Base-by-base conservation (phyloP, 768 basidiomycete genomes). In the Hericium coralloides region DNA sequence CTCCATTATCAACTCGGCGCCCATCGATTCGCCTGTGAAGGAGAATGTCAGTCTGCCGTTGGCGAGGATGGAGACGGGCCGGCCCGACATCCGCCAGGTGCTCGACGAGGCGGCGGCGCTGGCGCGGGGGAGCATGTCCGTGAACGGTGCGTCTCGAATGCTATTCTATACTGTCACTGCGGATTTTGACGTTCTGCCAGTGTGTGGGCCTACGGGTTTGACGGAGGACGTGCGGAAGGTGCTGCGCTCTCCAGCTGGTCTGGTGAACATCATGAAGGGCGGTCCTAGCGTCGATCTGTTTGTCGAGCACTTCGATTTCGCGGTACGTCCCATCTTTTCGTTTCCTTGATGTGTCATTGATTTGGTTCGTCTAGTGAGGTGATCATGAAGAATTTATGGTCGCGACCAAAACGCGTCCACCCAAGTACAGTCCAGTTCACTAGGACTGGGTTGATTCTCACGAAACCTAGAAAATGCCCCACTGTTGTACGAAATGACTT, bases 201-300 rank as follows among this genome's bases (percentile, higher is more conserved):
- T 81, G 0, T 83, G 81, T 52, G 81, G 81, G 2, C 73, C 78
- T 0, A 69, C 70, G 23, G 66, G 68, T 2, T 58, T 82, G 10
- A 66, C 74, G 1, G 60, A 67, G 26, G 64, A 69, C 0, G 78
- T 77, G 22, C 72, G 76, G 5, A 55, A 60, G 0, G 75, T 75
- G 2, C 55, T 82, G 55, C 69, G 75, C 12, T 64, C 68, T 14
- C 72, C 74, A 8, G 65, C 73, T 2, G 64, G 60, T 20, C 66
- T 76, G 2, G 25, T 7, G 5, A 74, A 72, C 36, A 64, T 79
- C 9, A 58, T 78, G 31, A 66, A 67, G 36, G 79, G 79, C 4
- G 79, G 76, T 2, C 74, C 79, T 26, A 76, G 71, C 43, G 72
- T 80, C 8, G 60, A 67, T 10, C 64, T 81, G 23, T 74, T 78